Evolutionary conservation across 2,329 filamentous ascomycete species (phyloP), one percentile per base, ranked within the genome.

Genomic region (Aaosphaeria arxii): DNA sequence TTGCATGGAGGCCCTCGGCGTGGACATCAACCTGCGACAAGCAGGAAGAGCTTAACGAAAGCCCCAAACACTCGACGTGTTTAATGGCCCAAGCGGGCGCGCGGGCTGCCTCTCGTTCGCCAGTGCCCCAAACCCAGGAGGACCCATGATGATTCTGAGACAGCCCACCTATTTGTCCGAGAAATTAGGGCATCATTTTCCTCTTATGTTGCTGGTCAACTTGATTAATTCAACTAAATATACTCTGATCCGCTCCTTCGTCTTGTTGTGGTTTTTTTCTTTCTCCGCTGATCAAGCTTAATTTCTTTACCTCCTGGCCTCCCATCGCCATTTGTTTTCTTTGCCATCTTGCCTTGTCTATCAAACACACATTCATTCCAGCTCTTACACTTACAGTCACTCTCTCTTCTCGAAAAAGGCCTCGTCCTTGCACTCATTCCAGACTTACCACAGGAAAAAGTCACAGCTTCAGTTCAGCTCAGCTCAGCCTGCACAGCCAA

Each of bases 61-160:
- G 52, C 56, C n/a, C 54, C 61, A 71, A 70, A 70, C 67, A 59
- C 59, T 9, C 57, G 50, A 63, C 57, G 61, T 57, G 66, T 69
- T 69, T 66, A 62, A 66, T 64, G 57, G 57, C 52, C 54, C 55
- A 52, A 51, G 45, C 47, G 17, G 17, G 17, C 17, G 17, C 17
- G 17, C 17, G 17, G 17, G 49, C 49, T 36, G 33, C 7, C n/a
- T n/a, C 9, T 52, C 52, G 51, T 42, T 54, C 50, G 54, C 58
- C 62, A 62, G 33, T 9, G 59, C 61, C 53, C 48, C 59, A 51
- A 61, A 54, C 62, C 64, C 57, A 62, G 61, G 56, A 45, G 61
- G 56, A 45, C 47, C 40, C 48, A 30, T 44, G 59, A 54, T 59
- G 56, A 59, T 59, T 61, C 54, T 66, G 61, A 66, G 62, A 67